phyloP scores from a whole-genome alignment of 208 protist genomes.

The Acanthamoeba pearcei region DNA sequence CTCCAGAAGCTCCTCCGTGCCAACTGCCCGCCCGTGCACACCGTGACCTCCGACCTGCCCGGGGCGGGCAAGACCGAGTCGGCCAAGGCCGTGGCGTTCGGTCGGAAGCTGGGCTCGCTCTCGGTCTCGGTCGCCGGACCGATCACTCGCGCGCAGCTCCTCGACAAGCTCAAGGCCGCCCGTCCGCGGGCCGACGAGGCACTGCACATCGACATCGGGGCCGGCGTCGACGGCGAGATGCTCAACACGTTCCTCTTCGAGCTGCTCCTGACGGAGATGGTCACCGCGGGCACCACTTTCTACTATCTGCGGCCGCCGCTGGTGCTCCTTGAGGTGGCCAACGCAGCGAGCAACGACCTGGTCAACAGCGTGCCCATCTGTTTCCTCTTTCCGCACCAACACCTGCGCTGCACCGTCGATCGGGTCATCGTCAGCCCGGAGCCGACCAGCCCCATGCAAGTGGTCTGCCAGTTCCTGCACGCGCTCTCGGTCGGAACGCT shows the following conservation, averaged over 20 bases:
- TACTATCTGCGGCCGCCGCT: not conserved
- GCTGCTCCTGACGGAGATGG: conserved; percentile 20
- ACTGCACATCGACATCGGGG: conserved; percentile 20
- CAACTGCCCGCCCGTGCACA: not conserved
- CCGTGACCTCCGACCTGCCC: not conserved
- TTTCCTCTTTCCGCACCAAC: not conserved
- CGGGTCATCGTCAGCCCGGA: not conserved
- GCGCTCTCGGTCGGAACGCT: not conserved
- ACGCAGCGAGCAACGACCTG: not conserved
- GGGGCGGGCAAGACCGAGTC: conserved; percentile 1
- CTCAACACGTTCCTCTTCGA: conserved; percentile 30
- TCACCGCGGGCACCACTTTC: not conserved
- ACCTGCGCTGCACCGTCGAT: conserved; percentile 6
- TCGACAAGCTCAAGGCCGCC: not conserved
- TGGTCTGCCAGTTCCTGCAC: conserved; percentile 14
- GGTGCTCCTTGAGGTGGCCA: conserved; percentile 12
- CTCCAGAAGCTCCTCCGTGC: not conserved
- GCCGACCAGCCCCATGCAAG: not conserved
- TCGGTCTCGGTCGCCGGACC: not conserved
- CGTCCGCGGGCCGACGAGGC: not conserved
- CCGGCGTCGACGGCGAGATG: not conserved
- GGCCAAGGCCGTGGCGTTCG: not conserved
- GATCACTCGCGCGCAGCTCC: not conserved
- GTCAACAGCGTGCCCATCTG: not conserved
- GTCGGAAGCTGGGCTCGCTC: not conserved